Evolutionary conservation across 805 yeast genomes (phyloP), one percentile per base, ranked within the genome.

Genomic region (Schwanniomyces pseudopolymorphus): DNA sequence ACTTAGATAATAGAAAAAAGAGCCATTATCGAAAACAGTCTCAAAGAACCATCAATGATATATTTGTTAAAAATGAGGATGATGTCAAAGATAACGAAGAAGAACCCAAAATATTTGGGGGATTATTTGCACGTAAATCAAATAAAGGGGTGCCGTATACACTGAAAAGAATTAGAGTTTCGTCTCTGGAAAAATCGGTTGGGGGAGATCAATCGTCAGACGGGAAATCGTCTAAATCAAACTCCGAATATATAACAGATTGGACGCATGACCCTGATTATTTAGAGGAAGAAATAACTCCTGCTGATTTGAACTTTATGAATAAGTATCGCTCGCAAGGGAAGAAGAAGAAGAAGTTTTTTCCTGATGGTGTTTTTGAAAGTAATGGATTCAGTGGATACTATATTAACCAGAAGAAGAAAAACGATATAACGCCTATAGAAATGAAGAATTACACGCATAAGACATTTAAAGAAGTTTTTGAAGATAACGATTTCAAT

Each of bases 401-500:
- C 47, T 72, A 72, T 46, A 64, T 69, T 14, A 60, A 65, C 26
- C 75, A 71, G 49, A 63, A 72, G 52, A 59, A 60, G 40, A 46
- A 61, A n/a, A 62, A 58, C 43, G 75, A 72, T 35, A 59, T 54
- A 8, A 65, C 75, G 1, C 55, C 53, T 16, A 56, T 54, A 39
- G 69, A 68, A 50, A 74, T 74, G 5, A 64, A 58, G 16, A 43
- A 60, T 44, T 72, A 70, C 54, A 67, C 74, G 1, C 76, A 70
- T 47, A 66, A 64, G 44, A 71, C 75, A 1, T 70, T 71, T 49
- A 48, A 54, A 20, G 71, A 71, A 5, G 74, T 72, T 3, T 72
- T 72, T 46, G 64, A 66, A 35, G 56, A 56, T 20, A 63, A 66
- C 5, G 72, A 69, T 41, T 57, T 54, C 16, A 49, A 52, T 28